These are phyloP conservation scores for Arabidopsis thaliana DNA, from an alignment of 345 rosid genomes.

Conservation along the genomic window DNA sequence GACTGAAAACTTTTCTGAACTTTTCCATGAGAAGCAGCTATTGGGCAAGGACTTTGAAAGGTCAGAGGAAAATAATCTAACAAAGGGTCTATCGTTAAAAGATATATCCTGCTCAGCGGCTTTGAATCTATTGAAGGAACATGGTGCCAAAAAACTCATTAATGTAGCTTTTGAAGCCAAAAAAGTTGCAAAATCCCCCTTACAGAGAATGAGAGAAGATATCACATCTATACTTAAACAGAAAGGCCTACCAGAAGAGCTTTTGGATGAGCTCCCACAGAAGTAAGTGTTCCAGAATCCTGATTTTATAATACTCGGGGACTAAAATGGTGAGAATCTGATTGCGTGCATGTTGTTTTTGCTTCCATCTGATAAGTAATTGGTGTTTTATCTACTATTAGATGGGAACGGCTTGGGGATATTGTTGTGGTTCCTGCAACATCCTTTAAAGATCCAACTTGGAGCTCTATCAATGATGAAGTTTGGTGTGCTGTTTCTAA, in stretches of 20 bases:
- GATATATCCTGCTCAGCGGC: slow-evolving; percentile 61
- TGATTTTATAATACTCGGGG: slow-evolving; percentile 7
- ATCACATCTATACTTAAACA: slow-evolving; percentile 54
- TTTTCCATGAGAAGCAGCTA: slow-evolving; percentile 51
- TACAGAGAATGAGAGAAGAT: slow-evolving; percentile 64
- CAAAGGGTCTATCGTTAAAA: slow-evolving; percentile 45
- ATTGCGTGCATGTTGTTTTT: slow-evolving; percentile 12
- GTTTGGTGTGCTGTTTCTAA: slow-evolving; percentile 76
- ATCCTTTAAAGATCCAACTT: slow-evolving; percentile 75
- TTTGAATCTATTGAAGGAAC: slow-evolving; percentile 61
- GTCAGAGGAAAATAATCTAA: slow-evolving; percentile 34
- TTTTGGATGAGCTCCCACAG: slow-evolving; percentile 71
- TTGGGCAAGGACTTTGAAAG: slow-evolving; percentile 43
- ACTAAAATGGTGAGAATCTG: neutral
- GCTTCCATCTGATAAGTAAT: slow-evolving; percentile 22
- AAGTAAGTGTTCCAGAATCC: slow-evolving; percentile 55
- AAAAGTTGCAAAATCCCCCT: slow-evolving; percentile 66
- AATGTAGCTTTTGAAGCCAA: slow-evolving; percentile 61
- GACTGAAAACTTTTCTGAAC: slow-evolving; percentile 59
- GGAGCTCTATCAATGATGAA: slow-evolving; percentile 71
- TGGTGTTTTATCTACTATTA: slow-evolving; percentile 41
- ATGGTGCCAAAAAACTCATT: slow-evolving; percentile 55
- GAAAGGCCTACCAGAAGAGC: slow-evolving; percentile 59
- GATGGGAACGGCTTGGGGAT: slow-evolving; percentile 94
- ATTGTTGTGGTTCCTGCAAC: slow-evolving; percentile 81